A percentile compares a stretch with the other conserved stretches of the same genome.
Evolutionary conservation across 2,329 filamentous ascomycete species (phyloP).

Genomic region (Biscogniauxia marginata): DNA sequence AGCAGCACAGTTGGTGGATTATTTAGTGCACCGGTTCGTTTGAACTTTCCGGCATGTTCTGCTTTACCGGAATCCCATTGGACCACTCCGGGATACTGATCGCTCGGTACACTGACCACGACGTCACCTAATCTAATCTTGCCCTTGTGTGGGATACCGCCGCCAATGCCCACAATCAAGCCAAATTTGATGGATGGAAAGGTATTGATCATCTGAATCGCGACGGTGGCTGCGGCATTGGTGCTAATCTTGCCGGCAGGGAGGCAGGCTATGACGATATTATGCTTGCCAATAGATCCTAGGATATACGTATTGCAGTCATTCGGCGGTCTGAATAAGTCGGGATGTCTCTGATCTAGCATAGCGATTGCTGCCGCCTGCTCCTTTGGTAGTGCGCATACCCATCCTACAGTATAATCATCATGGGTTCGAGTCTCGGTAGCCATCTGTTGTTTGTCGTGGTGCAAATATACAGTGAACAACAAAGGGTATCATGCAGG

Average conservation of each 20-base stretch:
- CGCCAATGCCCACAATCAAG: slow-evolving; percentile 44
- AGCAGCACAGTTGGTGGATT: slow-evolving; percentile 22
- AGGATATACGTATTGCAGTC: slow-evolving; percentile 20
- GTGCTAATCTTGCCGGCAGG: slow-evolving; percentile 32
- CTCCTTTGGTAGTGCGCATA: slow-evolving; percentile 20
- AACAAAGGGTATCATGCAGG: too few relatives aligned
- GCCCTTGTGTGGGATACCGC: slow-evolving; percentile 18
- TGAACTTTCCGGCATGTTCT: slow-evolving; percentile 10
- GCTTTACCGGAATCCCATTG: slow-evolving; percentile 26
- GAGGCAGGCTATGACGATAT: slow-evolving; percentile 24
- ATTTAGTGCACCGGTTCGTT: slow-evolving; percentile 16
- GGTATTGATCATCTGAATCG: slow-evolving; percentile 28
- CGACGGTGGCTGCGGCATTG: slow-evolving; percentile 32
- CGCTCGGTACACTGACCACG: slow-evolving; percentile 20
- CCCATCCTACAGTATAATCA: slow-evolving; percentile 24
- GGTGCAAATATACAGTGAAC: too few relatives aligned
- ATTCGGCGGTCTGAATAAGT: slow-evolving; percentile 5
- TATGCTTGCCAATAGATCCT: slow-evolving; percentile 20
- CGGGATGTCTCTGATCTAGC: slow-evolving; percentile 19
- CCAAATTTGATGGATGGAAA: slow-evolving; percentile 37
- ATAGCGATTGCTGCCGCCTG: slow-evolving; percentile 19
- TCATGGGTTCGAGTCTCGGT: slow-evolving; percentile 4
- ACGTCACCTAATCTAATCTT: slow-evolving; percentile 26
- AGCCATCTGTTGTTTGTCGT: neutral
- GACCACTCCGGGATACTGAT: slow-evolving; percentile 19